phyloP scores from a whole-genome alignment of 129 eudicot genomes.

The Erigeron canadensis region DNA sequence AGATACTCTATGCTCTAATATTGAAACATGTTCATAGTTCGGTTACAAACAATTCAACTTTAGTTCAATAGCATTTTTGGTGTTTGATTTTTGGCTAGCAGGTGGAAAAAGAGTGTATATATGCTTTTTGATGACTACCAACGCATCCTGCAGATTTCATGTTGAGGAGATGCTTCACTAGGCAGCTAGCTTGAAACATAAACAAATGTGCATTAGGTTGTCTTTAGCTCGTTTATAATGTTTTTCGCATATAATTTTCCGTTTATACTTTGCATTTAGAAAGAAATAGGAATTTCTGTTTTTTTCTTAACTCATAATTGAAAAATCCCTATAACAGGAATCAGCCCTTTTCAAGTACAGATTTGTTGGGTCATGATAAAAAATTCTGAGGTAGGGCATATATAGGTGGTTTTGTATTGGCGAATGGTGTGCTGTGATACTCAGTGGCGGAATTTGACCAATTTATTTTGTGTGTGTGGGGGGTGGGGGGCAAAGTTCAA shows the following conservation, averaged over 20 bases:
- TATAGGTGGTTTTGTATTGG: no score
- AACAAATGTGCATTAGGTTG: background rate
- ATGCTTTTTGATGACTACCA: constrained; percentile 22
- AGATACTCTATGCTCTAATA: constrained; percentile 67
- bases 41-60: constrained; percentile 25
- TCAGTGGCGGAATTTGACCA: no score
- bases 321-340: background rate
- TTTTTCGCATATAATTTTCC: background rate
- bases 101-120: constrained; percentile 7
- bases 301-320: background rate
- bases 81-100: constrained; percentile 16
- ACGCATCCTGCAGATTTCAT: constrained; percentile 1
- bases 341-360: background rate
- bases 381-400: background rate
- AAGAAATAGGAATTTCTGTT: background rate
- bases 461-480: no score
- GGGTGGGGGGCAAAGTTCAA: no score
- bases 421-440: no score
- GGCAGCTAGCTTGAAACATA: background rate
- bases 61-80: constrained; percentile 22
- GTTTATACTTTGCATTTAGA: background rate
- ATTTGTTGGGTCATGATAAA: background rate
- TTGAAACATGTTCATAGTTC: constrained; percentile 36
- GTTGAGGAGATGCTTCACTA: background rate
- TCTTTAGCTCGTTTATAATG: background rate